Evolutionary conservation across 2,329 filamentous ascomycete genomes (phyloP).

Genomic region (Nigrospora osmanthi): DNA sequence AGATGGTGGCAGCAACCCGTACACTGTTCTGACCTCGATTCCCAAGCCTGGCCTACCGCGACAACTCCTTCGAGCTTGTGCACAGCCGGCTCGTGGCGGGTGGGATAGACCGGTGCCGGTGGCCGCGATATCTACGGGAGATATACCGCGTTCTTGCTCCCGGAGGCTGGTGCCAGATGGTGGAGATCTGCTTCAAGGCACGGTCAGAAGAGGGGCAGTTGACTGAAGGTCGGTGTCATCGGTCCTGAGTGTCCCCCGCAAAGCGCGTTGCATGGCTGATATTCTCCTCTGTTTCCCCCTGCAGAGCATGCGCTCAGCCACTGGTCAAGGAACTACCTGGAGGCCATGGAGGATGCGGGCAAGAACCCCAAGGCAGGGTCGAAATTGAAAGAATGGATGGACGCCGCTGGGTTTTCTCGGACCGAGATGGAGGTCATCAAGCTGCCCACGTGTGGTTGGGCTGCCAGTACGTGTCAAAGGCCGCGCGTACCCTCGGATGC

Average conservation of each 20-base stretch:
- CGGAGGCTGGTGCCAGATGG: constrained; percentile 80
- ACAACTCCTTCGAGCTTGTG: constrained; percentile 72
- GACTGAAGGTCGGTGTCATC: constrained; percentile 44
- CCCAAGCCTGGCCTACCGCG: constrained; percentile 39
- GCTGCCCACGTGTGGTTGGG: constrained; percentile 64
- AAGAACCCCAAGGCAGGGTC: constrained; percentile 62
- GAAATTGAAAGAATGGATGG: constrained; percentile 50
- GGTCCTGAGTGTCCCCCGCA: not conserved
- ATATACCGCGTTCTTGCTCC: constrained; percentile 64
- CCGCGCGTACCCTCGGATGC: not conserved
- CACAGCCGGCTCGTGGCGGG: constrained; percentile 68
- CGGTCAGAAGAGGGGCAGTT: constrained; percentile 82
- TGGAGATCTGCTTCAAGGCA: constrained; percentile 79
- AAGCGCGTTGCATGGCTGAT: constrained; percentile 7
- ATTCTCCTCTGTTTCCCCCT: not conserved
- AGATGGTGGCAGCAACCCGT: not conserved
- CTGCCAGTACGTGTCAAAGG: constrained; percentile 42
- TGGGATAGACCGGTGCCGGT: constrained; percentile 65
- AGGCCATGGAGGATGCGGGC: constrained; percentile 46
- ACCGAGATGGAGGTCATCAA: constrained; percentile 56
- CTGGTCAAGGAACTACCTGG: constrained; percentile 61
- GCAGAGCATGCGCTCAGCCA: constrained; percentile 55
- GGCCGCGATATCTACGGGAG: constrained; percentile 69
- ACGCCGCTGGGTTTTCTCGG: constrained; percentile 57
- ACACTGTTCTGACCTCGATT: constrained; percentile 6